Conservation (phyloP, 108 stramenopile genomes). For the Mediolabrus comicus region DNA sequence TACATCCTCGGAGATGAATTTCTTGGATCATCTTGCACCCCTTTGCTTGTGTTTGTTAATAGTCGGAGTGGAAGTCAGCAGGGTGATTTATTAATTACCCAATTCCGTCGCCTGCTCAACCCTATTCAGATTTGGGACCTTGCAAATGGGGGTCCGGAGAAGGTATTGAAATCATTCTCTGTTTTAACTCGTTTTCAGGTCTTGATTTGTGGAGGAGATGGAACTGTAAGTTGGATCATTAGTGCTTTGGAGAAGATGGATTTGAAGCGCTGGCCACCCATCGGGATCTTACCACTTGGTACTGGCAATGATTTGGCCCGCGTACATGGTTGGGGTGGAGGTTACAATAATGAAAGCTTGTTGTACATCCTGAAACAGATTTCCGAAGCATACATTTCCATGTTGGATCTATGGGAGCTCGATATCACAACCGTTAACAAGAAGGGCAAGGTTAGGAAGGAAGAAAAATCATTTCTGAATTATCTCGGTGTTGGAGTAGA, state of each 20-base stretch:
- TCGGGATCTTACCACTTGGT: slow-evolving; percentile 88
- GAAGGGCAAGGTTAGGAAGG: slow-evolving; percentile 53
- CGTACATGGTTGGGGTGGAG: slow-evolving; percentile 79
- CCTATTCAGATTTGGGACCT: slow-evolving; percentile 92
- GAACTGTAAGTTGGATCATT: slow-evolving; percentile 93
- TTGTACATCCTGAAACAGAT: slow-evolving; percentile 73
- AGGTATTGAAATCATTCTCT: slow-evolving; percentile 72
- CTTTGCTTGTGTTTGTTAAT: slow-evolving; percentile 90
- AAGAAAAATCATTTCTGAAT: slow-evolving; percentile 78
- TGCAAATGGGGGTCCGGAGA: slow-evolving; percentile 77
- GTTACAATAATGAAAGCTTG: slow-evolving; percentile 84
- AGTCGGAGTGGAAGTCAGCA: slow-evolving; percentile 82
- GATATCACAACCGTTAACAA: slow-evolving; percentile 58
- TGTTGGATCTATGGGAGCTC: slow-evolving; percentile 82
- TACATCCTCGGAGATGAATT: slow-evolving; percentile 85
- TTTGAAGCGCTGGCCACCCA: slow-evolving; percentile 80
- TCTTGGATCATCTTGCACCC: slow-evolving; percentile 60
- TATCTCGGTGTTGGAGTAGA: slow-evolving; percentile 92
- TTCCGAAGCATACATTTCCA: slow-evolving; percentile 68
- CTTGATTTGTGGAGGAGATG: slow-evolving; percentile 90
- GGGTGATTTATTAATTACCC: slow-evolving; percentile 76
- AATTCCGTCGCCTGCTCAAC: slow-evolving; percentile 79
- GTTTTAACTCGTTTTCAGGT: slow-evolving; percentile 68
- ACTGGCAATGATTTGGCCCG: slow-evolving; percentile 89
- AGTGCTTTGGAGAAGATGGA: slow-evolving; percentile 78